Percentiles rank a stretch among this genome's conserved stretches.
Evolutionary conservation across 108 stramenopile species (phyloP).

Genomic region (Bacterosira constricta): DNA sequence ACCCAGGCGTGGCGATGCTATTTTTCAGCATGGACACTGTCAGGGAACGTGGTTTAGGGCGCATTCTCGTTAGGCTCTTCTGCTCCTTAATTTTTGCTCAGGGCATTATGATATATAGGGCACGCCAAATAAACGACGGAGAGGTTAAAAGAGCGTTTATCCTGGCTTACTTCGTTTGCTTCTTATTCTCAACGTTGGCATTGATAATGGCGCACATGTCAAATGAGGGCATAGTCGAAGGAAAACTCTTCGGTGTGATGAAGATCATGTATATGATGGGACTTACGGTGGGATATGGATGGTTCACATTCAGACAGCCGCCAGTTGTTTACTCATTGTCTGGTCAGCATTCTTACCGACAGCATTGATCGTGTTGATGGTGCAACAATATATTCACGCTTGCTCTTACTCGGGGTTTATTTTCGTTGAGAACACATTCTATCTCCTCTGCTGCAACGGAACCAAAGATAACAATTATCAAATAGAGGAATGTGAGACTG

Average conservation of each 20-base stretch:
- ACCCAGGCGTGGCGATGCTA: constrained; percentile 23
- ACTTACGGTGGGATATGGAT: constrained; percentile 59
- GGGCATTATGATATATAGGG: constrained; percentile 58
- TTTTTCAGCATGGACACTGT: constrained; percentile 57
- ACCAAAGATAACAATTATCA: no score
- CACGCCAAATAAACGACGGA: constrained; percentile 59
- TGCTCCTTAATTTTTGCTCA: constrained; percentile 60
- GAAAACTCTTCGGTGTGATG: constrained; percentile 53
- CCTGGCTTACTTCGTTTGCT: constrained; percentile 59
- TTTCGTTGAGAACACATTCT: no score
- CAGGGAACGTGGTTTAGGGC: constrained; percentile 49
- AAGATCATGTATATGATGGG: constrained; percentile 58
- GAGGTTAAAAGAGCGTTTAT: constrained; percentile 66
- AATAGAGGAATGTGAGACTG: no score
- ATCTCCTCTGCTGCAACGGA: no score
- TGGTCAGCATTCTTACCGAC: constrained; percentile 1
- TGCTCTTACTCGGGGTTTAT: no score
- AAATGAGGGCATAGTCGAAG: constrained; percentile 57
- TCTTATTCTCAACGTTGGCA: constrained; percentile 48
- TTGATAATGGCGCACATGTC: constrained; percentile 49
- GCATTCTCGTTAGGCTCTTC: constrained; percentile 45
- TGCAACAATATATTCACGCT: no score
- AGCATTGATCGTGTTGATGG: background rate
- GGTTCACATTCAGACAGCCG: constrained; percentile 67
- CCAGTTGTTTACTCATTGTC: constrained; percentile 52